These are phyloP conservation scores for Phyllostachys edulis DNA, from an alignment of 176 grass and related monocot species.

Conservation along the genomic window DNA sequence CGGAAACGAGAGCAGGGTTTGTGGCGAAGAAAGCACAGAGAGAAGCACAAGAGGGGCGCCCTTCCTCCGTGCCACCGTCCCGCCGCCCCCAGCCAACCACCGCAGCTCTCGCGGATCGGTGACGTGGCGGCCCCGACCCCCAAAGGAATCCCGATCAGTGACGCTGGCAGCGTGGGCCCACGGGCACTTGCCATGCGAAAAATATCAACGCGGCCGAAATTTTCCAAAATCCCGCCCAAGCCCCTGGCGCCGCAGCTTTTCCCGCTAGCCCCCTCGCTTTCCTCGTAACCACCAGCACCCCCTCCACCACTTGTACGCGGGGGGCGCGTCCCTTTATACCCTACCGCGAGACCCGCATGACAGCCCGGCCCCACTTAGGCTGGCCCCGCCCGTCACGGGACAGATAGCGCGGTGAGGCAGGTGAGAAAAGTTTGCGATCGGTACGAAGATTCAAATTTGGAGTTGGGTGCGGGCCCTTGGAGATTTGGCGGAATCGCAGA, in stretches of 20 bases:
- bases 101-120: background rate
- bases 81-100: background rate
- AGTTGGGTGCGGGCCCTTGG: constrained; percentile 19
- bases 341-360: fast-evolving
- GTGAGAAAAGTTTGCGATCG: background rate
- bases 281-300: fast-evolving
- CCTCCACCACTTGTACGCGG: background rate
- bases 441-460: constrained; percentile 57
- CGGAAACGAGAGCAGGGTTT: too few relatives aligned
- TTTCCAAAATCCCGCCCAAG: constrained; percentile 58
- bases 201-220: constrained; percentile 34
- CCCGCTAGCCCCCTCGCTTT: fast-evolving
- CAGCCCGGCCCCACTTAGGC: fast-evolving
- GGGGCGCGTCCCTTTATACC: background rate
- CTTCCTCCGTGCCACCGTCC: too few relatives aligned
- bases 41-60: too few relatives aligned
- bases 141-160: background rate
- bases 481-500: constrained; percentile 19
- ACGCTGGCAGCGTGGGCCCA: background rate
- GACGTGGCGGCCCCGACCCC: background rate
- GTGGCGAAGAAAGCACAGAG: too few relatives aligned
- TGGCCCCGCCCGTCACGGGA: fast-evolving
- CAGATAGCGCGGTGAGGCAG: fast-evolving
- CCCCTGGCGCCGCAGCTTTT: constrained; percentile 12
- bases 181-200: background rate